A percentile compares a stretch with the other conserved stretches of the same genome.
Conservation (phyloP, 176 grass and related monocot genomes). For the Saccharum spontaneum region DNA sequence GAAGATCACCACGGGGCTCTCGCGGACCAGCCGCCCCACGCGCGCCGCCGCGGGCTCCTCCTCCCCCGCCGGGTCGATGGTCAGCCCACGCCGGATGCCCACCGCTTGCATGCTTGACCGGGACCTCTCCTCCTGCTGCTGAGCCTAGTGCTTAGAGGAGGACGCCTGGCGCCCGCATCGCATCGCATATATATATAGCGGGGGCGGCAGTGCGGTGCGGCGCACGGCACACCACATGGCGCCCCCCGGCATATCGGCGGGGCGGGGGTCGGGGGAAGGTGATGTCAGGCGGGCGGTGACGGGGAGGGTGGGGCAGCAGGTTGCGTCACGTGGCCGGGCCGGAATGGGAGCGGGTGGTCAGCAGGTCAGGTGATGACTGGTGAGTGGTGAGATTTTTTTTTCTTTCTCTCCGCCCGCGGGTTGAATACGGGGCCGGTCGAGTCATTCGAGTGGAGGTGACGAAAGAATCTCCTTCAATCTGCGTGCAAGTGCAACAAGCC, state of each 20-base stretch:
- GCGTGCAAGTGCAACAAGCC: too few relatives aligned
- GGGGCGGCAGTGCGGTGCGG: neutral
- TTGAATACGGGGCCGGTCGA: too few relatives aligned
- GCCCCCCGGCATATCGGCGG: neutral
- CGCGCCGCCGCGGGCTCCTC: constrained; percentile 54
- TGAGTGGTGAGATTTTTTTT: neutral
- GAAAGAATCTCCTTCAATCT: too few relatives aligned
- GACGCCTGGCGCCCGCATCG: too few relatives aligned
- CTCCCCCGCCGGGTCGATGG: constrained; percentile 53
- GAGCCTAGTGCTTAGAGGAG: too few relatives aligned
- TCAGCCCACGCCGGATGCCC: constrained; percentile 42
- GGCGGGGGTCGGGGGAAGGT: neutral
- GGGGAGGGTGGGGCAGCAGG: constrained; percentile 31
- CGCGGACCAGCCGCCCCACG: constrained; percentile 53
- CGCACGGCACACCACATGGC: constrained; percentile 63
- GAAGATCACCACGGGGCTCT: constrained; percentile 88
- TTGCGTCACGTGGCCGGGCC: constrained; percentile 52
- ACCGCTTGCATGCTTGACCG: constrained; percentile 40
- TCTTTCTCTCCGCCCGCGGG: too few relatives aligned
- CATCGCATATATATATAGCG: constrained; percentile 43
- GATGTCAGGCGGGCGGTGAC: constrained; percentile 57
- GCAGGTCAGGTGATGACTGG: too few relatives aligned
- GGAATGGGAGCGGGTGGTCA: neutral
- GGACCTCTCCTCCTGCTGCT: neutral
- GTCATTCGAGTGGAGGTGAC: too few relatives aligned